These are phyloP conservation scores for Colletotrichum australisinense DNA, from an alignment of 2,329 filamentous ascomycete genomes.

Conservation along the genomic window DNA sequence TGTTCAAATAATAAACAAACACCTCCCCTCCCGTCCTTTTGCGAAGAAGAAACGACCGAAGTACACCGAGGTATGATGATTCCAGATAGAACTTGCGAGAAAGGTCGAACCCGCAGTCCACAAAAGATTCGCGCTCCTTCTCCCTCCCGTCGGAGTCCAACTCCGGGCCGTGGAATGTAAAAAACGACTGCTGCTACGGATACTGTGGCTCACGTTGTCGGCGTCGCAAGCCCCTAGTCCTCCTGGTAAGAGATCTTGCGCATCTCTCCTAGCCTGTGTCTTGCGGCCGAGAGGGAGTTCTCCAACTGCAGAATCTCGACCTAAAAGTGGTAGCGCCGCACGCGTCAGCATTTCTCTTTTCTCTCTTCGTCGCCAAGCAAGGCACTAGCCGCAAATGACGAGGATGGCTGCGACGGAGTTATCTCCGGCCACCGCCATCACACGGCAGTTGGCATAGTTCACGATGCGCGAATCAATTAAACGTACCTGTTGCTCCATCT, in stretches of 20 bases:
- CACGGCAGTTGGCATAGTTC: conserved; percentile 45
- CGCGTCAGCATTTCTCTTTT: conserved; percentile 5
- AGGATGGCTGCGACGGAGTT: neutral
- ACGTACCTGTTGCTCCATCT: conserved; percentile 98
- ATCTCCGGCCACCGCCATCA: neutral
- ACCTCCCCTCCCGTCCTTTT: neutral
- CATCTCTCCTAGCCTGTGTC: conserved; percentile 93
- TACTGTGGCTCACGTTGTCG: neutral
- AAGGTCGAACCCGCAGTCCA: neutral
- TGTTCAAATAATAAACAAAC: neutral
- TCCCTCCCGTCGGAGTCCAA: neutral
- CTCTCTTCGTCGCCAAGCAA: neutral
- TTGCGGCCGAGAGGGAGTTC: conserved; percentile 82
- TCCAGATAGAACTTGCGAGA: neutral
- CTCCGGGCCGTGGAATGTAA: neutral
- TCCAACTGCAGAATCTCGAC: conserved; percentile 98
- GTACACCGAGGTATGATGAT: neutral
- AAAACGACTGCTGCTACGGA: neutral
- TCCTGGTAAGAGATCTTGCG: conserved; percentile 95
- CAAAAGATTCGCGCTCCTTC: neutral
- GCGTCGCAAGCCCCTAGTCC: conserved; percentile 56
- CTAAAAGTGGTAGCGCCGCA: conserved; percentile 54
- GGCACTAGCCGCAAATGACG: neutral
- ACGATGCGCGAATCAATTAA: conserved; percentile 8
- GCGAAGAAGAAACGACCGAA: neutral